Conservation (phyloP, 1,284 basidiomycete genomes). For the Apiotrichum montevideense region DNA sequence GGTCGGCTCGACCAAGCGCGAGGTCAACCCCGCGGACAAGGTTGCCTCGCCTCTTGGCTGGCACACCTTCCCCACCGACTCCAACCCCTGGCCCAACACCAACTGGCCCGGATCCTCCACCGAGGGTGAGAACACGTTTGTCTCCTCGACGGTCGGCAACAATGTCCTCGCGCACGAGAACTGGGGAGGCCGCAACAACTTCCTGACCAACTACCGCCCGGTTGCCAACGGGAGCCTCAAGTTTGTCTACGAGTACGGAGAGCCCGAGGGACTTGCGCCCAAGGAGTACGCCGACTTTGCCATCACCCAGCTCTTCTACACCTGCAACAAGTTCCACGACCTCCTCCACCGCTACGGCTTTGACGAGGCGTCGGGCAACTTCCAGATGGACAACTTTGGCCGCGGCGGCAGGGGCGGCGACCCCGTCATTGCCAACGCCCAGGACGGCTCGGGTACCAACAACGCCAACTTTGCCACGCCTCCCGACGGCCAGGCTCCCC, state of each 20-base stretch:
- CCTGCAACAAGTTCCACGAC: slow-evolving; percentile 65
- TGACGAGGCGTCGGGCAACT: slow-evolving; percentile 86
- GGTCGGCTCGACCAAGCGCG: slow-evolving; percentile 38
- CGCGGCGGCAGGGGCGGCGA: slow-evolving; percentile 80
- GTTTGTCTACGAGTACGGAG: slow-evolving; percentile 67
- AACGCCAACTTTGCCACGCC: slow-evolving; percentile 55
- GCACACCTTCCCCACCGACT: slow-evolving; percentile 57
- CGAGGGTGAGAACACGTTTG: slow-evolving; percentile 52
- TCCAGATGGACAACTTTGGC: slow-evolving; percentile 94
- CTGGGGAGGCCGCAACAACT: slow-evolving; percentile 70
- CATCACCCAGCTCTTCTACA: slow-evolving; percentile 88
- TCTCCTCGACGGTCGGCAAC: slow-evolving; percentile 80
- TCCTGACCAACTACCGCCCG: slow-evolving; percentile 73
- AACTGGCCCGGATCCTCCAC: slow-evolving; percentile 35
- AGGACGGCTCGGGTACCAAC: slow-evolving; percentile 88
- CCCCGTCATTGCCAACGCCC: slow-evolving; percentile 87
- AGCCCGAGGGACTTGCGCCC: slow-evolving; percentile 46
- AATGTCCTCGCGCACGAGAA: slow-evolving; percentile 58
- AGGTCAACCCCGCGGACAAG: slow-evolving; percentile 59
- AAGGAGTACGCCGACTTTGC: slow-evolving; percentile 78
- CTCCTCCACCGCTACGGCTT: slow-evolving; percentile 66
- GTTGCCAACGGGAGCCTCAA: slow-evolving; percentile 51
- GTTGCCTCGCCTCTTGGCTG: slow-evolving; percentile 80
- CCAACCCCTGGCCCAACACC: slow-evolving; percentile 37
- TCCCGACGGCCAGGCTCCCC: slow-evolving; percentile 60